phyloP scores from a whole-genome alignment of 768 basidiomycete species.

The Leccinellum rugosiceps region DNA sequence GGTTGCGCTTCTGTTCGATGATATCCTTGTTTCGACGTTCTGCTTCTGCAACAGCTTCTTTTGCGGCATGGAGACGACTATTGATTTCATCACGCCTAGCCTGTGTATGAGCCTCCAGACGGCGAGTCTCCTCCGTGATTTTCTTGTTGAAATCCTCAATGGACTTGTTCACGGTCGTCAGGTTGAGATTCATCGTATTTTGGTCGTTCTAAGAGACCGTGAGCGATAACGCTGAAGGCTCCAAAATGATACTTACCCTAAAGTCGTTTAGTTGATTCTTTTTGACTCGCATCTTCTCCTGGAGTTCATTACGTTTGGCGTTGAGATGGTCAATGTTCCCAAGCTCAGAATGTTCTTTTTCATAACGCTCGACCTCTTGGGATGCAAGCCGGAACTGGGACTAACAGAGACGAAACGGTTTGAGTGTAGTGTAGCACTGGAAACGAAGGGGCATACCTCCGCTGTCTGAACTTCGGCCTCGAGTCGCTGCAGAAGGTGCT shows the following conservation, averaged over 20 bases:
- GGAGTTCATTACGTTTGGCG: constrained; percentile 32
- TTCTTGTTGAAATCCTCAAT: constrained; percentile 40
- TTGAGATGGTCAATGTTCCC: constrained; percentile 49
- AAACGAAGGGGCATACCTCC: constrained; percentile 31
- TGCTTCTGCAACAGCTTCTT: constrained; percentile 35
- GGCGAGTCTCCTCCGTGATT: constrained; percentile 52
- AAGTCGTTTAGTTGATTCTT: constrained; percentile 41
- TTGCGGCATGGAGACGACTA: constrained; percentile 47
- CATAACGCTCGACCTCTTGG: constrained; percentile 35
- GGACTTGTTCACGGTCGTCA: constrained; percentile 31
- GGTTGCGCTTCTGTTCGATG: constrained; percentile 32
- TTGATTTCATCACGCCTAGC: constrained; percentile 59
- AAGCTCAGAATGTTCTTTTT: constrained; percentile 40
- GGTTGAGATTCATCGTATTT: constrained; percentile 44
- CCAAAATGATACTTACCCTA: constrained; percentile 36
- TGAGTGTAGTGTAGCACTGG: not conserved
- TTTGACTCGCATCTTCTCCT: constrained; percentile 44
- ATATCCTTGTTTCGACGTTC: constrained; percentile 35
- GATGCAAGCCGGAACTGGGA: constrained; percentile 32
- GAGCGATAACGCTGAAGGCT: not conserved
- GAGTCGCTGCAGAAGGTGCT: constrained; percentile 39
- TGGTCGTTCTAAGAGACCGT: constrained; percentile 44
- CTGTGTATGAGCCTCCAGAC: constrained; percentile 55
- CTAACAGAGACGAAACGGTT: constrained; percentile 20
- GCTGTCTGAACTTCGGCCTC: constrained; percentile 37